phyloP scores from a whole-genome alignment of 164 flowering plant genomes.

The Houttuynia cordata region DNA sequence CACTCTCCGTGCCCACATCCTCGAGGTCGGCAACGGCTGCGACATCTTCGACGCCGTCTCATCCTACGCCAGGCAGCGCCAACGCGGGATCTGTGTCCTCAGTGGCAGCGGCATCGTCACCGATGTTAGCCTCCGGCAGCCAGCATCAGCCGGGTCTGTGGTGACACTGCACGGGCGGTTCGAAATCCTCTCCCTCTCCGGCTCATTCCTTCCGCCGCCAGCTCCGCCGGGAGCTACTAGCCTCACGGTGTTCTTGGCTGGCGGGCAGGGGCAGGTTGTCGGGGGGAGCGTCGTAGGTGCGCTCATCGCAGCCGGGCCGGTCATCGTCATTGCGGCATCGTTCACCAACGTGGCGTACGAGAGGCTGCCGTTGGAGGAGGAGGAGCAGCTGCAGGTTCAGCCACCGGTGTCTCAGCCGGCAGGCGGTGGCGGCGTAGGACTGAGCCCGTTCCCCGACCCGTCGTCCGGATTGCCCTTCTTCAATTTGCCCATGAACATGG shows the following conservation, averaged over 20 bases:
- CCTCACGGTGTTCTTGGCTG: constrained; percentile 29
- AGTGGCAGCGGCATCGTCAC: constrained; percentile 32
- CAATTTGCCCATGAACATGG: constrained; percentile 65
- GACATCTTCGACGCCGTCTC: constrained; percentile 29
- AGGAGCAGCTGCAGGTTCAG: constrained; percentile 23
- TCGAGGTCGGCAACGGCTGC: constrained; percentile 27
- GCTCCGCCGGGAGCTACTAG: constrained; percentile 36
- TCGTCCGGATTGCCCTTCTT: constrained; percentile 65
- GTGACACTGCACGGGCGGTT: constrained; percentile 31
- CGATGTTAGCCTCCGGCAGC: constrained; percentile 32
- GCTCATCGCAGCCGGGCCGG: constrained; percentile 31
- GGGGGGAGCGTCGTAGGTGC: constrained; percentile 41
- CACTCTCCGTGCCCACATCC: constrained; percentile 30
- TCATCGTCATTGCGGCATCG: constrained; percentile 31
- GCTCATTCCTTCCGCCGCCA: constrained; percentile 35
- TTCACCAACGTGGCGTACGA: constrained; percentile 37
- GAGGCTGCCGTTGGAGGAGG: constrained; percentile 37
- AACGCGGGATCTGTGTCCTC: constrained; percentile 29
- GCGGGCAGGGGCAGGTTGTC: constrained; percentile 37
- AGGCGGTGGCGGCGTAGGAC: constrained; percentile 10
- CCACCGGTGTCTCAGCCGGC: constrained; percentile 7
- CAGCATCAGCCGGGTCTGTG: constrained; percentile 22
- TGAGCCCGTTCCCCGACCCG: constrained; percentile 44
- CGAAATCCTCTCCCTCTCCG: constrained; percentile 34
- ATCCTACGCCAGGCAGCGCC: constrained; percentile 25